Evolutionary conservation across 495 filamentous ascomycete species (phyloP).

Genomic region (Tuber calosporum): DNA sequence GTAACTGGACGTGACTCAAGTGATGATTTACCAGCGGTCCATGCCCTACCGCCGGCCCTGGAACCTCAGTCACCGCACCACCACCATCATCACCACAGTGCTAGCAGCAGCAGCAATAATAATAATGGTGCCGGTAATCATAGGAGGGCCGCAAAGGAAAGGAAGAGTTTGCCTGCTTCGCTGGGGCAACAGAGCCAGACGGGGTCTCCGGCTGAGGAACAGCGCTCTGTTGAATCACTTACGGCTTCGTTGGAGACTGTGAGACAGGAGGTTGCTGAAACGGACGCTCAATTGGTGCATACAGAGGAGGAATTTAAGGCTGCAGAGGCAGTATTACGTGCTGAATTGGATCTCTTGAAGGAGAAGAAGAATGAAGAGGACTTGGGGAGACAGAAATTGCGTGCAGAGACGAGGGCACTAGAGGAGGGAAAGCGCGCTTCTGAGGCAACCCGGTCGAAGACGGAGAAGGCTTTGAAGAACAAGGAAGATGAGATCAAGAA

Average conservation of each 20-base stretch:
- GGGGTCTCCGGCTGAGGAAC: constrained; percentile 41
- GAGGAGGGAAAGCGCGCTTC: constrained; percentile 79
- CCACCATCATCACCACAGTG: constrained; percentile 48
- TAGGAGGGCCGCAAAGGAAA: constrained; percentile 44
- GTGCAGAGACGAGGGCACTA: constrained; percentile 68
- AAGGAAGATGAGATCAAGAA: constrained; percentile 60
- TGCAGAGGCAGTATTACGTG: constrained; percentile 53
- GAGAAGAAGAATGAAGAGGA: constrained; percentile 67
- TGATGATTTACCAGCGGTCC: constrained; percentile 35
- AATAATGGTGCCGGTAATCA: neutral
- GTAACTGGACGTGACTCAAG: constrained; percentile 42
- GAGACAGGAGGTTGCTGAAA: constrained; percentile 61
- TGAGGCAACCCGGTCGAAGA: constrained; percentile 68
- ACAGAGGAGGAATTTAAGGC: constrained; percentile 70
- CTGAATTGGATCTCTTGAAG: constrained; percentile 66
- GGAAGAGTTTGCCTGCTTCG: constrained; percentile 65
- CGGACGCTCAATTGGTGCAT: constrained; percentile 49
- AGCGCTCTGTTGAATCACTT: constrained; percentile 51
- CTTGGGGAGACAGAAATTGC: constrained; percentile 63
- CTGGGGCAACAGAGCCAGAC: constrained; percentile 49
- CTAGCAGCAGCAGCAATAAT: constrained; percentile 53
- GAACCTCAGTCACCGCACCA: constrained; percentile 29
- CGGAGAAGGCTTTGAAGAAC: constrained; percentile 69
- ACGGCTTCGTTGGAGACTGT: constrained; percentile 65
- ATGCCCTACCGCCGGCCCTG: constrained; percentile 14